Conservation (phyloP, 805 yeast genomes). For the Zygosaccharomyces pseudorouxii region DNA sequence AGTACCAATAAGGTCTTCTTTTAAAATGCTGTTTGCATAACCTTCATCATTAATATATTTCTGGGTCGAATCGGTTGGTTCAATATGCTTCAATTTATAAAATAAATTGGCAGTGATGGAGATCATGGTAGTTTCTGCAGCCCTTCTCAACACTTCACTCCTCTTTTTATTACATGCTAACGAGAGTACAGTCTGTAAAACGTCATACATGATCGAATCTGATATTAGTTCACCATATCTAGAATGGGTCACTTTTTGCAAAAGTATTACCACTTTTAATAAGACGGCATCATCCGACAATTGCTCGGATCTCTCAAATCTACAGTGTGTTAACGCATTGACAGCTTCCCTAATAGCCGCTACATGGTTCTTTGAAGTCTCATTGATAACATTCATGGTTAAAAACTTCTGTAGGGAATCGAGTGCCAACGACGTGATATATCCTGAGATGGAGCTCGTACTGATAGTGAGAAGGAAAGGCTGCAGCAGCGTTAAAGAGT, state of each 20-base stretch:
- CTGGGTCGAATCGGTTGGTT: constrained; percentile 38
- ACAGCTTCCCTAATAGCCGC: constrained; percentile 44
- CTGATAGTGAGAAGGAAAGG: constrained; percentile 84
- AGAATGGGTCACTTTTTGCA: constrained; percentile 65
- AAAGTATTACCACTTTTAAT: constrained; percentile 69
- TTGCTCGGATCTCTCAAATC: constrained; percentile 93
- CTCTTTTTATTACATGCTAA: constrained; percentile 90
- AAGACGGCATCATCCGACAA: constrained; percentile 87
- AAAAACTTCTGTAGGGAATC: constrained; percentile 70
- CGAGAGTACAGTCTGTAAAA: constrained; percentile 84
- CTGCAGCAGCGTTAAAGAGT: constrained; percentile 67
- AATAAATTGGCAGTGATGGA: constrained; percentile 68
- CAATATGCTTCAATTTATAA: constrained; percentile 51
- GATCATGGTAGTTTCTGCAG: constrained; percentile 80
- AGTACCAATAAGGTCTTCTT: constrained; percentile 49
- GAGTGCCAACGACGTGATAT: constrained; percentile 77
- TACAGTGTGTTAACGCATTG: constrained; percentile 78
- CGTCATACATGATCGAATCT: constrained; percentile 81
- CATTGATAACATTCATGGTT: constrained; percentile 60
- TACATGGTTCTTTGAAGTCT: constrained; percentile 55
- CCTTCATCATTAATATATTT: constrained; percentile 46
- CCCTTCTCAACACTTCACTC: constrained; percentile 80
- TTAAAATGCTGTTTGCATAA: constrained; percentile 45
- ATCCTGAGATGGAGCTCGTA: constrained; percentile 80
- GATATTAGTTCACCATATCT: constrained; percentile 61